Evolutionary conservation across 345 rosid genomes (phyloP), one percentile per base, ranked within the genome.

Genomic region (Bruguiera parviflora): DNA sequence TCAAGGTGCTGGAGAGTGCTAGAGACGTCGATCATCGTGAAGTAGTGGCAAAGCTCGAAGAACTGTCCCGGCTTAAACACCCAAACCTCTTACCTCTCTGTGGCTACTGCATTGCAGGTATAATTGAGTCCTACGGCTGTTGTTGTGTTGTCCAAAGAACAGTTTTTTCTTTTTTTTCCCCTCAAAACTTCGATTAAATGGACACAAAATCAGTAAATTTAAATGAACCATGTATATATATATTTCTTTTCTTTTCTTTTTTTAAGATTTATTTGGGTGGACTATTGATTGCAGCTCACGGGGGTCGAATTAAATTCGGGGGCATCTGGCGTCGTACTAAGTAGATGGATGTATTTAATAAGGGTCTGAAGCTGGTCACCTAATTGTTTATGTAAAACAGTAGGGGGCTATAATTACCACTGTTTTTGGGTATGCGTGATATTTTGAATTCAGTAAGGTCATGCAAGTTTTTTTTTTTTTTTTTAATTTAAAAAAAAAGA

Each of bases 51-150:
- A 70, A 81, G 37, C 85, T 94, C 68, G 98, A 94, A 73, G 82
- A 76, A 2, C 70, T 89, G 0, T 84, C 95, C 18, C 80, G 85
- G 84, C 91, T 89, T 56, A 87, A 91, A 66, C 98, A 94, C 77
- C 97, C 92, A 1, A 94, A 89, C 66, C 87, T 94, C 43, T 65
- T 91, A 58, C 84, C 93, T n/a, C 85, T 91, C 73, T 75, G 88
- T 66, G 98, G 98, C 69, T 94, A 88, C 80, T 94, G 98, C 79
- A 89, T 94, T 63, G 98, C 97, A 82, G 98, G 98, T 91, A 81
- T 9, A 13, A 25, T 13, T 35, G 7, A 6, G 0, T 8, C 1
- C 5, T 22, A 3, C 6, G 19, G 21, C 10, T 19, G 18, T 18
- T 8, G 0, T 18, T 11, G 24, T 8, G 29, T 37, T 20, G 61